Evolutionary conservation across 2,329 filamentous ascomycete species (phyloP).

Genomic region (Exophiala xenobiotica): DNA sequence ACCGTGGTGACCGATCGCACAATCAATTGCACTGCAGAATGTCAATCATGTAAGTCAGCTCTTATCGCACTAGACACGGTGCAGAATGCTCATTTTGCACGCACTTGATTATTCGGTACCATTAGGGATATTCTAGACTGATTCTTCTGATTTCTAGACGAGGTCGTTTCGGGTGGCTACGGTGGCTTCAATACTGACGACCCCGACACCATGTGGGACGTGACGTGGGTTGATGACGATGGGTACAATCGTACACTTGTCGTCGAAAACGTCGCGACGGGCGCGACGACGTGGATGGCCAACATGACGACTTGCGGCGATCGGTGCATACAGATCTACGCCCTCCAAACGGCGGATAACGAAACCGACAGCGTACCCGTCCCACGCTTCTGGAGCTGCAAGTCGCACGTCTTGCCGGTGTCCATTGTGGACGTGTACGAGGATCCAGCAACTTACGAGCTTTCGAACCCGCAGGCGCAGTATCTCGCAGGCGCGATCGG

Average conservation of each 20-base stretch:
- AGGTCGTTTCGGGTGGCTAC: slow-evolving; percentile 18
- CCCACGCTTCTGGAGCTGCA: slow-evolving; percentile 23
- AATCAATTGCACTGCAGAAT: slow-evolving; percentile 21
- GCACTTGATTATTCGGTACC: too few species aligned
- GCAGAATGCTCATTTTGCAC: too few species aligned
- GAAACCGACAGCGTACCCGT: slow-evolving; percentile 31
- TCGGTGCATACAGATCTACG: slow-evolving; percentile 20
- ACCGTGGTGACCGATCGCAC: slow-evolving; percentile 9
- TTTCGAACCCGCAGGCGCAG: slow-evolving; percentile 18
- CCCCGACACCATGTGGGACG: not conserved
- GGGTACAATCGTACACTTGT: slow-evolving; percentile 7
- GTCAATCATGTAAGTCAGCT: slow-evolving; percentile 5
- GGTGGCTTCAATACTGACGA: slow-evolving; percentile 18
- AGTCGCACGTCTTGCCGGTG: slow-evolving; percentile 17
- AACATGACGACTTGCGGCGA: slow-evolving; percentile 20
- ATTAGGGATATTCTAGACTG: too few species aligned
- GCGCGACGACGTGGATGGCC: slow-evolving; percentile 24
- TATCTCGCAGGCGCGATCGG: slow-evolving; percentile 26
- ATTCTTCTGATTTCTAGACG: not conserved
- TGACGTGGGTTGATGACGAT: slow-evolving; percentile 15
- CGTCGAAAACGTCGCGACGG: slow-evolving; percentile 12
- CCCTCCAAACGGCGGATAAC: slow-evolving; percentile 24
- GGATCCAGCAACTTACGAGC: slow-evolving; percentile 4
- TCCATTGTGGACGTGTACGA: slow-evolving; percentile 8
- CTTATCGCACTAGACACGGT: not conserved